Evolutionary conservation across 345 rosid genomes (phyloP), one percentile per base, ranked within the genome.

Genomic region (Balakata baccata): DNA sequence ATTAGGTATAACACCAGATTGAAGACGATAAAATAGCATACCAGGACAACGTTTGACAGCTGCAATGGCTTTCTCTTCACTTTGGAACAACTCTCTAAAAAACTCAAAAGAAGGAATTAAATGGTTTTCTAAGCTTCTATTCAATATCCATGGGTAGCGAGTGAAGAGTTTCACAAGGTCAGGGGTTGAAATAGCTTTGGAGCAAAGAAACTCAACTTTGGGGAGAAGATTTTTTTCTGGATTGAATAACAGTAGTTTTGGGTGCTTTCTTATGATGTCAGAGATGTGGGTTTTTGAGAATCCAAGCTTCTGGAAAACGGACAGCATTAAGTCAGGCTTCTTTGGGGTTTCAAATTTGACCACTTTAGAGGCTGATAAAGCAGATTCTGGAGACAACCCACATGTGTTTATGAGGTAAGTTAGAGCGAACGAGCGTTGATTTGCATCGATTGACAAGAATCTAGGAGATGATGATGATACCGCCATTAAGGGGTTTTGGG

Each of bases 371-470:
- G 70, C 73, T 17, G 68, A 20, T 0, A 62, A 17, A 39, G 89
- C 86, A 13, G 54, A 65, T 50, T 81, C 73, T 0, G 68, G 71
- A 5, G 86, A 84, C 9, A 87, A 70, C 69, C 83, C 87, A 71
- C 43, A 77, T 20, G 68, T 47, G 12, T 79, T 67, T 0, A 79
- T 64, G 66, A 83, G 87, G 81, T 83, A 85, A 2, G 85, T 84
- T 13, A 81, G 76, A 18, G 84, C 56, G 52, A 84, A 81, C 0
- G 83, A 71, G 7, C 23, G 14, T 29, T 61, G 34, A 11, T 43
- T 72, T 6, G 76, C 68, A 17, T 50, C 10, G 11, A 11, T 74
- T 16, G 71, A 65, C 34, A 66, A 14, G 61, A 29, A 73, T 71
- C 73, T 64, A 20, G 64, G 43, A 7, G 29, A 7, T 37, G 25